Evolutionary conservation across 768 basidiomycete genomes (phyloP).

Genomic region (Kwoniella mangroviensis): DNA sequence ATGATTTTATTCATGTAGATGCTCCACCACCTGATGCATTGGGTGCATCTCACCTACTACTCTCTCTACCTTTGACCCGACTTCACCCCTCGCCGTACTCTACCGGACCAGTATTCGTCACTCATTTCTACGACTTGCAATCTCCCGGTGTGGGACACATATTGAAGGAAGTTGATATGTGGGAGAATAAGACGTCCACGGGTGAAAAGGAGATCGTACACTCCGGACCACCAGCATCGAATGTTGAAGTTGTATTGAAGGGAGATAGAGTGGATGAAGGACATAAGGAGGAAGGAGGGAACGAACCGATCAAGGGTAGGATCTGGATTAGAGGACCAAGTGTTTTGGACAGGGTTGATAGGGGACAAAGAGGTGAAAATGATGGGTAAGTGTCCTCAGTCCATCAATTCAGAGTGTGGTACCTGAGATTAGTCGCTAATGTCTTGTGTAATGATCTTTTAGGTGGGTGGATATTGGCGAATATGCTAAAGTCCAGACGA

Average conservation of each 20-base stretch:
- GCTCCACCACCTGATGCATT: constrained; percentile 34
- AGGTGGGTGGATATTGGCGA: constrained; percentile 61
- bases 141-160: constrained; percentile 50
- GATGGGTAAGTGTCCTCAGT: constrained; percentile 48
- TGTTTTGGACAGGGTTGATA: constrained; percentile 65
- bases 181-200: not conserved
- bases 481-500: constrained; percentile 65
- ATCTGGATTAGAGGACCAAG: constrained; percentile 71
- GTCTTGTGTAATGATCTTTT: not conserved
- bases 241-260: constrained; percentile 79
- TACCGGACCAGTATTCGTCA: constrained; percentile 77
- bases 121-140: constrained; percentile 85
- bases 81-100: constrained; percentile 66
- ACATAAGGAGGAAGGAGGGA: not conserved
- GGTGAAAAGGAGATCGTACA: constrained; percentile 57
- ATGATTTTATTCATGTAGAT: too few relatives aligned
- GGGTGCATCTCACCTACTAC: constrained; percentile 68
- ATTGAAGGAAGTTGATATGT: constrained; percentile 57
- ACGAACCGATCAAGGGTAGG: constrained; percentile 31
- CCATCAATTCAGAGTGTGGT: not conserved
- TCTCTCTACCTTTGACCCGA: constrained; percentile 75
- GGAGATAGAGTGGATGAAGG: constrained; percentile 75
- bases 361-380: constrained; percentile 51
- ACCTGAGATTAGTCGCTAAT: not conserved
- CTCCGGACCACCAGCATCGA: constrained; percentile 80